Conservation (phyloP, 2,329 filamentous ascomycete species). For the Mollisiaceae sp. region DNA sequence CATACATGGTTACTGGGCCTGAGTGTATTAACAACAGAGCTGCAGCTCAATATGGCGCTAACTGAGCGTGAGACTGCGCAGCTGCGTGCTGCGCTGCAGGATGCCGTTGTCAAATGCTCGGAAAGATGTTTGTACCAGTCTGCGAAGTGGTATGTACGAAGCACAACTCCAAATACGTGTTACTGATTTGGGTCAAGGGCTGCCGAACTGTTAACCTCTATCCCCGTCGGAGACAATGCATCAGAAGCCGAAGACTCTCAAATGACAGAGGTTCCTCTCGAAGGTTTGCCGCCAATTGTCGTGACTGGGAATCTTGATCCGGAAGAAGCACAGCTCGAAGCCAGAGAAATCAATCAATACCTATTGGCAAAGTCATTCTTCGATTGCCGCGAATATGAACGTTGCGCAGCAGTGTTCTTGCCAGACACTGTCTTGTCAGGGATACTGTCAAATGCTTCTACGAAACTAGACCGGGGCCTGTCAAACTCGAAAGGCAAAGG, state of each 20-base stretch:
- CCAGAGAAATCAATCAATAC: slow-evolving; percentile 80
- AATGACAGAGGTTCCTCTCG: slow-evolving; percentile 59
- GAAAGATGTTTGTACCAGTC: slow-evolving; percentile 96
- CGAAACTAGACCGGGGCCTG: slow-evolving; percentile 45
- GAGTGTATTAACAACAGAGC: not conserved
- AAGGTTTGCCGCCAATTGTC: slow-evolving; percentile 55
- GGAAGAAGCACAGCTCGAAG: slow-evolving; percentile 76
- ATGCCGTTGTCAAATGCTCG: slow-evolving; percentile 87
- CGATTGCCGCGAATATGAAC: slow-evolving; percentile 93
- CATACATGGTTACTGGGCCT: not conserved
- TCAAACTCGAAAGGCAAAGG: slow-evolving; percentile 63
- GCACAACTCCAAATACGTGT: not conserved
- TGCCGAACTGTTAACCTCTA: slow-evolving; percentile 87
- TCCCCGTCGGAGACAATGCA: slow-evolving; percentile 61
- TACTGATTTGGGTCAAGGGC: slow-evolving; percentile 64
- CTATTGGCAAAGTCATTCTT: slow-evolving; percentile 93
- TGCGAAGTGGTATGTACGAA: slow-evolving; percentile 78
- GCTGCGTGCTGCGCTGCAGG: slow-evolving; percentile 71
- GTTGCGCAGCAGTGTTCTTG: slow-evolving; percentile 87
- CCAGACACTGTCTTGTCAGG: slow-evolving; percentile 78
- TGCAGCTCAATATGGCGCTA: slow-evolving; percentile 43
- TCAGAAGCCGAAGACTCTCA: slow-evolving; percentile 61
- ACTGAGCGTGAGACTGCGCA: slow-evolving; percentile 60
- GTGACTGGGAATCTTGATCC: slow-evolving; percentile 66
- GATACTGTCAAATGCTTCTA: slow-evolving; percentile 55